Percentiles rank a stretch among this genome's conserved stretches.
phyloP scores from a whole-genome alignment of 768 basidiomycete genomes.

The Agaricus bisporus region DNA sequence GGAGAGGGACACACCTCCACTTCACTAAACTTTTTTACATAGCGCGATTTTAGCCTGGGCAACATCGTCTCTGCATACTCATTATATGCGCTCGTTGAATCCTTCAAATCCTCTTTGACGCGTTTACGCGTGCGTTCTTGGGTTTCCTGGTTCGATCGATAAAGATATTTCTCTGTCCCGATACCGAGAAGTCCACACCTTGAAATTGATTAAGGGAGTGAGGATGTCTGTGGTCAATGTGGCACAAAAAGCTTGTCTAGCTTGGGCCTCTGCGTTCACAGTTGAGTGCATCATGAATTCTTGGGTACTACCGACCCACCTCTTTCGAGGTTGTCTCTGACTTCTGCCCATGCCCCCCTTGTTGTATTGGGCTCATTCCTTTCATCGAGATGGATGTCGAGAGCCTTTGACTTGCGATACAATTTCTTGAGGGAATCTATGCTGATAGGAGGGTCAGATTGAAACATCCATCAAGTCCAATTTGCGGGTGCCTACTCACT shows the following conservation, averaged over 20 bases:
- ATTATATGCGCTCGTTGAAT: conserved; percentile 65
- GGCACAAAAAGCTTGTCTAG: conserved; percentile 71
- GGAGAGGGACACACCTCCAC: conserved; percentile 55
- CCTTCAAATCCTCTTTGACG: conserved; percentile 87
- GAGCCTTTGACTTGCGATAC: conserved; percentile 62
- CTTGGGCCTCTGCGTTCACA: conserved; percentile 60
- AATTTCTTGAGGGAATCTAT: conserved; percentile 70
- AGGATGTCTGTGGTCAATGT: conserved; percentile 73
- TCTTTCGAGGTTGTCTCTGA: conserved; percentile 81
- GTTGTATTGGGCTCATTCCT: conserved; percentile 57
- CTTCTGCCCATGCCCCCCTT: conserved; percentile 75
- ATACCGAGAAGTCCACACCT: conserved; percentile 32
- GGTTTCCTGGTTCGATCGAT: conserved; percentile 51
- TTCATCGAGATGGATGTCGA: conserved; percentile 71
- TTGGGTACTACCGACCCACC: conserved; percentile 33
- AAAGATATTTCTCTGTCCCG: neutral
- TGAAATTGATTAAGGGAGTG: conserved; percentile 57
- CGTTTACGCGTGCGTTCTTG: conserved; percentile 90
- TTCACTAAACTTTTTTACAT: conserved; percentile 81
- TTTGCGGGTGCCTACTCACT: conserved; percentile 42
- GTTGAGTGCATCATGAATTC: conserved; percentile 2
- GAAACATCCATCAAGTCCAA: neutral
- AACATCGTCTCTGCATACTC: conserved; percentile 79
- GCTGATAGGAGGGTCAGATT: conserved; percentile 29
- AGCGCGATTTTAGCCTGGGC: conserved; percentile 74